phyloP scores from a whole-genome alignment of 148 eudicot genomes.

The Rhododendron griersonianum region DNA sequence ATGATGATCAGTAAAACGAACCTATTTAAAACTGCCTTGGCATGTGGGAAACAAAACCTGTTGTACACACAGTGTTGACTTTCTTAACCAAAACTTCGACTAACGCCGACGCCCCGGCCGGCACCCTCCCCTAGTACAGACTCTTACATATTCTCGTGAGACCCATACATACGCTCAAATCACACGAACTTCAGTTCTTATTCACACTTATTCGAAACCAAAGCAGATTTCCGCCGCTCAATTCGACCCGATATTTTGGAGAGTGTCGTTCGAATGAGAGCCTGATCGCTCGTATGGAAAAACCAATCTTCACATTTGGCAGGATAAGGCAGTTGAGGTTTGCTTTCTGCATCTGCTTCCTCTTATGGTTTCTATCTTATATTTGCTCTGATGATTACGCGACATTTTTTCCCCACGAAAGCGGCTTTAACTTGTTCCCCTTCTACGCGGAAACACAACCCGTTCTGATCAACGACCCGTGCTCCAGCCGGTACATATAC shows the following conservation, averaged over 20 bases:
- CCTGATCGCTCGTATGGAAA: neutral
- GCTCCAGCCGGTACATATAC: slow-evolving; percentile 33
- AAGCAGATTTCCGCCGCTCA: neutral
- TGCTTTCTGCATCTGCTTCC: neutral
- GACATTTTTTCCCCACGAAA: neutral
- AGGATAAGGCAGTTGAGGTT: neutral
- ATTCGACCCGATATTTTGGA: neutral
- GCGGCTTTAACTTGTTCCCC: neutral
- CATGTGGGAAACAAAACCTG: neutral
- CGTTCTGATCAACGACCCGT: slow-evolving; percentile 20
- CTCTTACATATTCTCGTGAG: no score
- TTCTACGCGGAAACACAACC: neutral
- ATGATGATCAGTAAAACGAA: neutral
- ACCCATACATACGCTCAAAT: no score
- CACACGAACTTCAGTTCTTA: neutral
- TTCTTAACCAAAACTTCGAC: neutral
- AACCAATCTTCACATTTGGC: neutral
- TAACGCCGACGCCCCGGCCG: neutral
- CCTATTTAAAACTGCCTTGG: neutral
- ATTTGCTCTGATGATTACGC: neutral
- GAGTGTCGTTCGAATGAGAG: neutral
- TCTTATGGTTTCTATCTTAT: neutral
- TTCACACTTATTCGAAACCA: neutral
- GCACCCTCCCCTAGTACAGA: neutral
- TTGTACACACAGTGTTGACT: neutral